These are phyloP conservation scores for Arxiozyma slooffiae DNA, from an alignment of 1,139 yeast species.

Conservation along the genomic window DNA sequence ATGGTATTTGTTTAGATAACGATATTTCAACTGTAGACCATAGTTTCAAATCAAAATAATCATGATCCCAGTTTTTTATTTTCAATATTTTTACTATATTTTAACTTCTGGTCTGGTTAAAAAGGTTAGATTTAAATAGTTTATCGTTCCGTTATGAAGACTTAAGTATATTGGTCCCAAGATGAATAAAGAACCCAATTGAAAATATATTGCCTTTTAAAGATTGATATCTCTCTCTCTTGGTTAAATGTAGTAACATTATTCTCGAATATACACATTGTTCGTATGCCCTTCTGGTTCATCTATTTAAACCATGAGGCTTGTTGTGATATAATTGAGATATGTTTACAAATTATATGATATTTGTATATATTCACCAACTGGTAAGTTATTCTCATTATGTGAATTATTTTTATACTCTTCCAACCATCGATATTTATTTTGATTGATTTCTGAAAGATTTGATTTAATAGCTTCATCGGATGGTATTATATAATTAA, in stretches of 20 bases:
- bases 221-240: conserved; percentile 5
- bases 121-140: conserved; percentile 18
- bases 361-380: conserved; percentile 20
- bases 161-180: conserved; percentile 18
- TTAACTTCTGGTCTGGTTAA: conserved; percentile 23
- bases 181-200: conserved; percentile 15
- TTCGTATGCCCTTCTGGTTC: conserved; percentile 14
- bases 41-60: conserved; percentile 19
- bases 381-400: not conserved
- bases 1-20: conserved; percentile 12
- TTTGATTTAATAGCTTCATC: conserved; percentile 11
- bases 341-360: conserved; percentile 13
- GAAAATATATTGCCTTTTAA: conserved; percentile 4
- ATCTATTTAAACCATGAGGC: conserved; percentile 11
- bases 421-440: conserved; percentile 28
- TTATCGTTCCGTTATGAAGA: conserved; percentile 14
- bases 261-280: conserved; percentile 19
- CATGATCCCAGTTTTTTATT: conserved; percentile 22
- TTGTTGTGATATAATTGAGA: conserved; percentile 18
- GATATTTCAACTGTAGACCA: conserved; percentile 21
- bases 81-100: conserved; percentile 20
- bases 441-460: conserved; percentile 12
- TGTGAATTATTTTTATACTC: not conserved
- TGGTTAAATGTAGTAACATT: conserved; percentile 20
- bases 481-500: conserved; percentile 6